phyloP scores from a whole-genome alignment of 2,329 filamentous ascomycete species.

The Colletotrichum gigasporum region DNA sequence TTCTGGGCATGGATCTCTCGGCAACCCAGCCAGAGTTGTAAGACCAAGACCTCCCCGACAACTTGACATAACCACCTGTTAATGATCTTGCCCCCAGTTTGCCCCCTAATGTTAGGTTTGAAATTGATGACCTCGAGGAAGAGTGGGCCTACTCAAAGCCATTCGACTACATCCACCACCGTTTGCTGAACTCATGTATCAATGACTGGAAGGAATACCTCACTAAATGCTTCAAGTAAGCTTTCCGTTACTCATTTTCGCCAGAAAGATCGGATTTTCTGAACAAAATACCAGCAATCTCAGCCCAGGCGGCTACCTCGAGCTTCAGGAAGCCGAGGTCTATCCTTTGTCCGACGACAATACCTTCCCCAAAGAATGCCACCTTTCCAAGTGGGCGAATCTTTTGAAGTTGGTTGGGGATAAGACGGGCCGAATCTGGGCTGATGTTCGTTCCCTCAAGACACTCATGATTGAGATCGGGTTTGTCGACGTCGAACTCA shows the following conservation, averaged over 20 bases:
- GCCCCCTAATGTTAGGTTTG: slow-evolving; percentile 63
- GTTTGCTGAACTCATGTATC: slow-evolving; percentile 34
- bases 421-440: slow-evolving; percentile 39
- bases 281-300: slow-evolving; percentile 36
- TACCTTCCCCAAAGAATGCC: slow-evolving; percentile 5
- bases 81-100: slow-evolving; percentile 48
- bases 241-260: no score
- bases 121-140: slow-evolving; percentile 64
- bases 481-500: slow-evolving; percentile 33
- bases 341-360: slow-evolving; percentile 38
- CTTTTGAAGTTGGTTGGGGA: slow-evolving; percentile 15
- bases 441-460: slow-evolving; percentile 35
- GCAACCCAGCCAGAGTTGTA: slow-evolving; percentile 49
- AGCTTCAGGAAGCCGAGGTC: slow-evolving; percentile 43
- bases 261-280: no score
- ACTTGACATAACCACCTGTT: slow-evolving; percentile 46
- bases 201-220: background rate
- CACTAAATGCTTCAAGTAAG: no score
- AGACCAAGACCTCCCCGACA: no score
- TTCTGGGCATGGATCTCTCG: slow-evolving; percentile 52
- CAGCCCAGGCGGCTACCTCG: slow-evolving; percentile 52
- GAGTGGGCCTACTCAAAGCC: slow-evolving; percentile 57
- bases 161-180: slow-evolving; percentile 65
- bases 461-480: slow-evolving; percentile 38
- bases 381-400: slow-evolving; percentile 36